A percentile compares a stretch with the other conserved stretches of the same genome.
These are phyloP conservation scores for Kregervanrija pseudodelftensis DNA, from an alignment of 805 yeast genomes.

Conservation along the genomic window DNA sequence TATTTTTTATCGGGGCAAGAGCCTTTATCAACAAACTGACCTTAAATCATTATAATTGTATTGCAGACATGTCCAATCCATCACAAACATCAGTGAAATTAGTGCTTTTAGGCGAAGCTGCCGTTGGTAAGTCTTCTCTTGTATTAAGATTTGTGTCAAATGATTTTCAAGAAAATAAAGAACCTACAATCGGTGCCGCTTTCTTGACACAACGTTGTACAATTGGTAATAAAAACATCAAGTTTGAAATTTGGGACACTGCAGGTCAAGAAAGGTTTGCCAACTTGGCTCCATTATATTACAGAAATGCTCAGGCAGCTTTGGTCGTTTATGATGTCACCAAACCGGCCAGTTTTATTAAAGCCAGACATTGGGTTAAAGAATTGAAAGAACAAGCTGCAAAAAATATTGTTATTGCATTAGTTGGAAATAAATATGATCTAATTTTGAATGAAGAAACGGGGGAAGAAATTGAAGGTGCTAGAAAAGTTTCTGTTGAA, in stretches of 20 bases:
- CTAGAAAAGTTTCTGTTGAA: constrained; percentile 73
- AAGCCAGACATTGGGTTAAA: constrained; percentile 97
- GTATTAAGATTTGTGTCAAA: constrained; percentile 89
- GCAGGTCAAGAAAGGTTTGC: constrained; percentile 99
- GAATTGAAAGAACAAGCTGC: constrained; percentile 93
- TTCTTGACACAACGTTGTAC: constrained; percentile 90
- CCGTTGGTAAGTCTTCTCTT: constrained; percentile 92
- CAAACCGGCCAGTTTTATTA: constrained; percentile 87
- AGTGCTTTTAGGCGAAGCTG: constrained; percentile 93
- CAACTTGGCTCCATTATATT: constrained; percentile 93
- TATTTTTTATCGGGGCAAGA: background rate
- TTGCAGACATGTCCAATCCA: constrained; percentile 15
- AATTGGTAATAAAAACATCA: constrained; percentile 78
- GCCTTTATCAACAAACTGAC: background rate
- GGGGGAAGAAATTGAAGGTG: constrained; percentile 41
- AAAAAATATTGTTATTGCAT: constrained; percentile 85
- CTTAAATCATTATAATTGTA: no score
- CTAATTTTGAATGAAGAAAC: constrained; percentile 47
- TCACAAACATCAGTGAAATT: constrained; percentile 70
- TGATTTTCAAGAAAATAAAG: constrained; percentile 95
- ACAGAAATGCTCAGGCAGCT: constrained; percentile 96
- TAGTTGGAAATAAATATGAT: constrained; percentile 91
- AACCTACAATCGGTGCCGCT: constrained; percentile 98
- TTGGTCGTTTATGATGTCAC: constrained; percentile 93
- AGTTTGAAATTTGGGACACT: constrained; percentile 94